Evolutionary conservation across 2,329 filamentous ascomycete species (phyloP), one percentile per base, ranked within the genome.

Genomic region (Curvularia hawaiiensis): DNA sequence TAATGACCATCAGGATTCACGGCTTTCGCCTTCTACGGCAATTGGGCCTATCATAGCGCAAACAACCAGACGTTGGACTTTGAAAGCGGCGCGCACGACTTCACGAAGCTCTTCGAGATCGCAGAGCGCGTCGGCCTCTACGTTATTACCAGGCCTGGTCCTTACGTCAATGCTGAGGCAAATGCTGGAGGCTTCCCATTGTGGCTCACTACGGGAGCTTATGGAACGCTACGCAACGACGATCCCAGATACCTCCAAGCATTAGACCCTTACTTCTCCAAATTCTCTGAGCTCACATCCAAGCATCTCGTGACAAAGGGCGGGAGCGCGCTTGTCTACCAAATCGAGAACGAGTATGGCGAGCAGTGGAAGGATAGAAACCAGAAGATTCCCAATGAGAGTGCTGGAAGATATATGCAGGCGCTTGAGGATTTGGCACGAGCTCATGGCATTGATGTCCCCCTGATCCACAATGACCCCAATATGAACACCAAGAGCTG

Each of bases 151-250:
- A 78, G 85, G 0, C 84, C 85, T 0, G 85, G 86, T 0, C 85
- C 85, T 0, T 89, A 88, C 55, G 81, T 86, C 56, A 89, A 88
- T 60, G 86, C 85, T 1, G 87, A 88, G 67, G 79, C 84, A 3
- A 87, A 83, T 60, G 85, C 82, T 1, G 86, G 87, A 31, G 86
- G 86, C 0, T 85, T 87, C 55, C 84, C 86, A 0, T 75, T 86
- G 1, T 89, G 86, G 85, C 70, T 85, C 6, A 88, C 85, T 0
- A 87, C 85, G 0, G 86, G 85, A 43, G 84, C 78, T 26, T 85
- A 85, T 49, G 85, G 85, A 2, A 65, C 70, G 20, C 72, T 85
- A 16, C 76, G 85, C 31, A 77, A 85, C 53, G 80, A 85, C 40
- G 80, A 87, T 58, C 69, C 79, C 4, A 76, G 79, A 46, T 86